Evolutionary conservation across 768 basidiomycete species (phyloP), one percentile per base, ranked within the genome.

Genomic region (Clitopilus hobsonii): DNA sequence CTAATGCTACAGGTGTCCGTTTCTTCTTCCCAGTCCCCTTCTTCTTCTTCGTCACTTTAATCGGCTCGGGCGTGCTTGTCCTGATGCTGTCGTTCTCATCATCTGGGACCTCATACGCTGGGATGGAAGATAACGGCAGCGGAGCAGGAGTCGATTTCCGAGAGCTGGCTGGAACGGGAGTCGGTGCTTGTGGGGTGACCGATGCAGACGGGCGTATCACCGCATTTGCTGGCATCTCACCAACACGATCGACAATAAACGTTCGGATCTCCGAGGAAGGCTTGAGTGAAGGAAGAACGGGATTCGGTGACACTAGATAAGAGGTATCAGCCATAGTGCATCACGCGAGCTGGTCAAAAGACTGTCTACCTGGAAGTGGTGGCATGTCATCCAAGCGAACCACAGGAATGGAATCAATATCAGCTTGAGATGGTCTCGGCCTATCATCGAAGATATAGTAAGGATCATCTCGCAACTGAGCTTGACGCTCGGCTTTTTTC

Each of bases 331-430:
- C 7, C n/a, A 20, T 18, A n/a, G 27, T 5, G 50, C 57, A 32
- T 30, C 32, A 54, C 11, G 30, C 23, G n/a, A 41, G 47, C 16
- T 18, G 36, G 38, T 41, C 29, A 52, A 36, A n/a, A 38, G 27
- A 57, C 64, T 6, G 30, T 18, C 22, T 45, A 71, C 71, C 64
- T 49, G 65, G 54, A n/a, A 81, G 68, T 38, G 85, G 70, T 1
- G 82, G 85, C 69, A 90, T 78, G 55, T 80, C 84, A 38, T 96
- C 91, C 47, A 98, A 71, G 57, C 76, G 82, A 26, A 98, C 91
- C 22, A 99, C 83, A 0, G 96, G 95, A 69, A 98, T 98, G 7
- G 86, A 82, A 61, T 97, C 94, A n/a, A 97, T 60, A 64, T 97
- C 92, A 11, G 83, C 79, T 6, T 69, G 57, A 23, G 56, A 51